These are phyloP conservation scores for Solanum chmielewskii DNA, from an alignment of 257 asterid species.

Conservation along the genomic window DNA sequence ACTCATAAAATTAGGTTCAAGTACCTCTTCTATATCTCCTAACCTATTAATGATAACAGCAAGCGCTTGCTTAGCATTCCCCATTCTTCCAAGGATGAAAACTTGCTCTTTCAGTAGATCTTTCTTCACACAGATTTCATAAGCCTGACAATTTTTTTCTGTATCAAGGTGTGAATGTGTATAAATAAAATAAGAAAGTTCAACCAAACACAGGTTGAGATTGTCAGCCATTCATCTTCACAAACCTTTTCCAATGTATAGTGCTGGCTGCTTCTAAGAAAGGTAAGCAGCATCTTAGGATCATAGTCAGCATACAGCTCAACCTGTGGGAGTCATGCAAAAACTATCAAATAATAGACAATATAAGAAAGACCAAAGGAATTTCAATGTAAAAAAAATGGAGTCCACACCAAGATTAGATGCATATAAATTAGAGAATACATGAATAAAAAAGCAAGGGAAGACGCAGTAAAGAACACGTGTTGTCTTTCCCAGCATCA, in stretches of 20 bases:
- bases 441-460: neutral
- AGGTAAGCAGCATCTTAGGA: slow-evolving; percentile 82
- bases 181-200: neutral
- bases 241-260: slow-evolving; percentile 89
- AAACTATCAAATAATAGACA: neutral
- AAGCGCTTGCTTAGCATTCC: slow-evolving; percentile 81
- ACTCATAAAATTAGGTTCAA: neutral
- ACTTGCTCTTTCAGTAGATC: slow-evolving; percentile 82
- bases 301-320: slow-evolving; percentile 94
- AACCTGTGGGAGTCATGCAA: slow-evolving; percentile 37
- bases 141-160: slow-evolving; percentile 46
- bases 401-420: neutral
- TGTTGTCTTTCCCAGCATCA: neutral
- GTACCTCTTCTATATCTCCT: slow-evolving; percentile 92
- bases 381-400: neutral
- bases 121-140: slow-evolving; percentile 73
- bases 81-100: slow-evolving; percentile 98
- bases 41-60: slow-evolving; percentile 78
- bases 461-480: neutral
- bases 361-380: neutral
- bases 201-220: neutral
- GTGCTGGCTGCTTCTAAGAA: slow-evolving; percentile 97
- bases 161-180: neutral
- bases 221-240: neutral
- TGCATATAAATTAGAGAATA: neutral